phyloP scores from a whole-genome alignment of 2,329 filamentous ascomycete genomes.

The Xylariales sp. region DNA sequence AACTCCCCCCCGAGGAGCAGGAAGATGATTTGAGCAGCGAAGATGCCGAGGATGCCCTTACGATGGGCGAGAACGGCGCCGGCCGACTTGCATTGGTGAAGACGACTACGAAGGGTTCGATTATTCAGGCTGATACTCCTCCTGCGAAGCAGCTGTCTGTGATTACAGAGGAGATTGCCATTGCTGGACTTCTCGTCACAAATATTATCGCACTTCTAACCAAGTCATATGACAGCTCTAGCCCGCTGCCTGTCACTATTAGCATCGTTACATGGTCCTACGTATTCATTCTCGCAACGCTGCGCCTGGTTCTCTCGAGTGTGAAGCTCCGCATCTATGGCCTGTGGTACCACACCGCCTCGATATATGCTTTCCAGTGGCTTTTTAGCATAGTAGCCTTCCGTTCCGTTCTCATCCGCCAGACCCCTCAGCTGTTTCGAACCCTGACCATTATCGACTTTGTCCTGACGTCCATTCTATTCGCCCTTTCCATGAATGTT shows the following conservation, averaged over 20 bases:
- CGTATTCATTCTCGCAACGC: slow-evolving; percentile 65
- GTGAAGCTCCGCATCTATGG: slow-evolving; percentile 63
- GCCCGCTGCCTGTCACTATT: slow-evolving; percentile 56
- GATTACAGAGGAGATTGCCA: slow-evolving; percentile 68
- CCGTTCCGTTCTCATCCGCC: slow-evolving; percentile 79
- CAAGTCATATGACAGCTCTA: slow-evolving; percentile 53
- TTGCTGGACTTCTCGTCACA: slow-evolving; percentile 66
- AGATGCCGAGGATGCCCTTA: slow-evolving; percentile 53
- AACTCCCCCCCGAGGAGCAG: slow-evolving; percentile 45
- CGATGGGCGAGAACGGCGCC: slow-evolving; percentile 42
- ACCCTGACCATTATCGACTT: slow-evolving; percentile 71
- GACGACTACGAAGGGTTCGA: slow-evolving; percentile 57
- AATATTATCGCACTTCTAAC: slow-evolving; percentile 62
- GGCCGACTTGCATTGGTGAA: slow-evolving; percentile 55
- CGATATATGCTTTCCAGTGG: slow-evolving; percentile 81
- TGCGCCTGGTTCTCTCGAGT: slow-evolving; percentile 66
- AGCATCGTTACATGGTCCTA: slow-evolving; percentile 78
- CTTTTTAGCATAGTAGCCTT: slow-evolving; percentile 71
- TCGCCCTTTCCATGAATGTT: slow-evolving; percentile 72
- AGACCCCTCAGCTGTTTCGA: slow-evolving; percentile 57
- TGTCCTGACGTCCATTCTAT: slow-evolving; percentile 66
- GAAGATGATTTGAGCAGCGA: slow-evolving; percentile 46
- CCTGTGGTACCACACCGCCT: slow-evolving; percentile 90
- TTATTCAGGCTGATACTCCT: slow-evolving; percentile 72
- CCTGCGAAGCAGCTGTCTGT: slow-evolving; percentile 67